Evolutionary conservation across 345 rosid species (phyloP).

Genomic region (Moringa oleifera): DNA sequence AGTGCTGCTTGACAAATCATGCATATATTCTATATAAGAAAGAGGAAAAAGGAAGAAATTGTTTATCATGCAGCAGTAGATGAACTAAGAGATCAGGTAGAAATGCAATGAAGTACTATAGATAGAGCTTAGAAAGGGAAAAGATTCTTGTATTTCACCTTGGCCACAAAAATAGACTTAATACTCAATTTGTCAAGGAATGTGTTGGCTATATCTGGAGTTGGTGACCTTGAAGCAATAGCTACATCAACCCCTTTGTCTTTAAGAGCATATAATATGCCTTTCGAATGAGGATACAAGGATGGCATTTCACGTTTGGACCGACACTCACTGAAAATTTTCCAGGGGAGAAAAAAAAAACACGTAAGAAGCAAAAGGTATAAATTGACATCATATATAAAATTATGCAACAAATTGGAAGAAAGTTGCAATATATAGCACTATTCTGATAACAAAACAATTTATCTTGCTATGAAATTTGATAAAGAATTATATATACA

Average conservation of each 20-base stretch:
- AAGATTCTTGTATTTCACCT: conserved; percentile 29
- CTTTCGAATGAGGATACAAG: conserved; percentile 74
- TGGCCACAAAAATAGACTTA: conserved; percentile 51
- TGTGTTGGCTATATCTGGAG: conserved; percentile 60
- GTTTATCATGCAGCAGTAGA: not conserved
- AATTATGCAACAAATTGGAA: not conserved
- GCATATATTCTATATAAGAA: not conserved
- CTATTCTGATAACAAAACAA: not conserved
- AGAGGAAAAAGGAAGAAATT: not conserved
- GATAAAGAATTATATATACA: not conserved
- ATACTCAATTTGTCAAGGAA: conserved; percentile 60
- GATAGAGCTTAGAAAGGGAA: not conserved
- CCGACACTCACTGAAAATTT: conserved; percentile 56
- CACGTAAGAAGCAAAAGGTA: too few species aligned
- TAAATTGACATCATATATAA: not conserved
- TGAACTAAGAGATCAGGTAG: not conserved
- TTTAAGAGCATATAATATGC: conserved; percentile 54
- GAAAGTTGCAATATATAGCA: not conserved
- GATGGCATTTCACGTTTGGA: conserved; percentile 69
- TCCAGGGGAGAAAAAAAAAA: not conserved
- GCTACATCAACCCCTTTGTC: conserved; percentile 74
- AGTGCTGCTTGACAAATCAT: not conserved
- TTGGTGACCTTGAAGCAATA: conserved; percentile 78
- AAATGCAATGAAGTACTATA: not conserved
- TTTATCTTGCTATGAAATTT: too few species aligned